phyloP scores from a whole-genome alignment of 768 basidiomycete genomes.

The Sporobolomyces roseus region DNA sequence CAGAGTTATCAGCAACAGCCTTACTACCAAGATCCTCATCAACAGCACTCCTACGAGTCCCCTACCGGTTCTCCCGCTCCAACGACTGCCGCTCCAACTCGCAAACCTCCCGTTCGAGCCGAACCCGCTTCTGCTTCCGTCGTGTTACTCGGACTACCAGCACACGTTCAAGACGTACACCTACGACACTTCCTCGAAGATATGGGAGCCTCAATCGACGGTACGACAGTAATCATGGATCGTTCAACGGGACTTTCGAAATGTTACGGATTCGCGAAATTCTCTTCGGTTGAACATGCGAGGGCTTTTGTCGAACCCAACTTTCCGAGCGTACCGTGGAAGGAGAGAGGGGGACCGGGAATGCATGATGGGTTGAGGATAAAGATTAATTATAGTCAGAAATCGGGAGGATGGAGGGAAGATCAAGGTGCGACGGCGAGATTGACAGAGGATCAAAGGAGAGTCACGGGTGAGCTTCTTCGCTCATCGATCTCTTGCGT shows the following conservation, averaged over 20 bases:
- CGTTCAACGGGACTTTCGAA: constrained; percentile 91
- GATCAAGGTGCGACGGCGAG: constrained; percentile 66
- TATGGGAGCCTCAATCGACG: constrained; percentile 47
- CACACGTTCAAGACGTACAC: constrained; percentile 42
- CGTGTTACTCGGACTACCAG: constrained; percentile 44
- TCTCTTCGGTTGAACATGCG: constrained; percentile 77
- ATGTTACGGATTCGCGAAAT: constrained; percentile 96
- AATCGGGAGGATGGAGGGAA: constrained; percentile 36
- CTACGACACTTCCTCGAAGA: constrained; percentile 47
- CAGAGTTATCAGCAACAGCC: not conserved
- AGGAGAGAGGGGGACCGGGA: constrained; percentile 73
- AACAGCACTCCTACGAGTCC: not conserved
- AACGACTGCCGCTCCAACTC: not conserved
- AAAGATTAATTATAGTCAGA: constrained; percentile 79
- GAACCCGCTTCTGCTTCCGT: constrained; percentile 43
- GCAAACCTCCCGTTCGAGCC: constrained; percentile 22
- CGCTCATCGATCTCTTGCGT: not conserved
- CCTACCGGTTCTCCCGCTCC: not conserved
- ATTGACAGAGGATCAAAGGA: constrained; percentile 34
- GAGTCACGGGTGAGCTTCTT: constrained; percentile 4
- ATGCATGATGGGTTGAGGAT: constrained; percentile 75
- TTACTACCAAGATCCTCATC: not conserved
- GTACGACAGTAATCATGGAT: constrained; percentile 84
- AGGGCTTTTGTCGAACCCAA: constrained; percentile 83
- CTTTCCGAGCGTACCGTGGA: constrained; percentile 86